Evolutionary conservation across 2,329 filamentous ascomycete genomes (phyloP), one percentile per base, ranked within the genome.

Genomic region (Claviceps pusilla): DNA sequence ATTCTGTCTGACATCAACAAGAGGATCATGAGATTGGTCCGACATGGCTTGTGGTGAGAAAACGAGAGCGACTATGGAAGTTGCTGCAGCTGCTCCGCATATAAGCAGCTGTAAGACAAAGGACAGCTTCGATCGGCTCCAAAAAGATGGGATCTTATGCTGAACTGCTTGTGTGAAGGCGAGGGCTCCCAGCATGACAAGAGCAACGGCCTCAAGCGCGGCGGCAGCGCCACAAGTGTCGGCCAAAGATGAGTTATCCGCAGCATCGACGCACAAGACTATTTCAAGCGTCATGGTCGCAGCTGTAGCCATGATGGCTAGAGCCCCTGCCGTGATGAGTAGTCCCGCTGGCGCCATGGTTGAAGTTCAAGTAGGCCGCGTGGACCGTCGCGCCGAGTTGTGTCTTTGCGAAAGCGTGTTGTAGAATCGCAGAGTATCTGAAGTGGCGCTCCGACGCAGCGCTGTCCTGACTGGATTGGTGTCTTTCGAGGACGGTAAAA

Each of bases 1-100:
- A 45, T 53, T 56, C 63, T 63, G 52, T 50, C 60, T 61, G 24
- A 58, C 51, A 7, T 59, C 57, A 28, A 19, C 37, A 16, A 33
- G 28, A 41, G 48, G 43, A 4, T 50, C 42, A 28, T 48, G 42
- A 28, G 35, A 12, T 31, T 29, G 43, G 33, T 51, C 50, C 29
- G 57, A 50, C 62, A 60, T 62, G 61, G 39, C 59, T 51, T 64
- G 61, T 61, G 62, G 35, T 61, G 68, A 51, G 66, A 69, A 66
- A 29, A 73, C 67, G 52, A 80, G 63, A 49, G 71, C 68, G 3
- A 67, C 66, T 14, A 75, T 66, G 19, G 75, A 77, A 4, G 73
- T 62, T 3, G 68, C 69, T 24, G 75, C 69, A 10, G 76, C 73
- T 31, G 74, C 60, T 2, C 71, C 65, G 55, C 73, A 76, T 7